These are phyloP conservation scores for Mycena citricolor DNA, from an alignment of 1,284 basidiomycete genomes.

Conservation along the genomic window DNA sequence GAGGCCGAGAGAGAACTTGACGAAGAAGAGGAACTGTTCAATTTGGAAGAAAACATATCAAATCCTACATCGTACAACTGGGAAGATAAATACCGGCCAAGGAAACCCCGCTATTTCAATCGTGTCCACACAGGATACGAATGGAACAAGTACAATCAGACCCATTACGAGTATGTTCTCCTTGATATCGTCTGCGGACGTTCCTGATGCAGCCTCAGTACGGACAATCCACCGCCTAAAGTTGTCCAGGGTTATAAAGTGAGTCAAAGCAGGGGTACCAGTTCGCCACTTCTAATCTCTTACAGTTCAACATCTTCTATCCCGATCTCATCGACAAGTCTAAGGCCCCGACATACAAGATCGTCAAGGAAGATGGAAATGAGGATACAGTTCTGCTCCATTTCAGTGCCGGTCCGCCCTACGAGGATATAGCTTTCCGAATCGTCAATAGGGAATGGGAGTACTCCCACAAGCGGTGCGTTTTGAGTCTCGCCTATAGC, in stretches of 20 bases:
- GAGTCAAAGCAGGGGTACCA: conserved; percentile 25
- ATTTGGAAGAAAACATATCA: conserved; percentile 83
- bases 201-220: conserved; percentile 44
- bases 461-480: conserved; percentile 90
- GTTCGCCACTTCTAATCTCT: conserved; percentile 18
- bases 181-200: conserved; percentile 1
- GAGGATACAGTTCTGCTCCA: conserved; percentile 92
- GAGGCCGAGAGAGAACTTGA: conserved; percentile 91
- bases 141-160: conserved; percentile 99
- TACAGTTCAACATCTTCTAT: conserved; percentile 90
- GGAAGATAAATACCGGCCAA: conserved; percentile 98
- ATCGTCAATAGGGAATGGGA: conserved; percentile 99
- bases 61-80: conserved; percentile 88
- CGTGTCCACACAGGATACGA: conserved; percentile 99
- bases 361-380: conserved; percentile 89
- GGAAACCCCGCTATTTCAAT: conserved; percentile 99
- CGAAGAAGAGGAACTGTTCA: conserved; percentile 93
- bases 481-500: conserved; percentile 7
- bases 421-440: conserved; percentile 98
- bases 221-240: conserved; percentile 96
- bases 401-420: conserved; percentile 96
- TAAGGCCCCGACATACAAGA: conserved; percentile 93
- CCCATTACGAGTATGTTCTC: conserved; percentile 88
- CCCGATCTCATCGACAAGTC: conserved; percentile 97
- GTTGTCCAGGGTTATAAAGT: conserved; percentile 98